A percentile compares a stretch with the other conserved stretches of the same genome.
Evolutionary conservation across 2,329 filamentous ascomycete genomes (phyloP).

Genomic region (Botrytis porri): DNA sequence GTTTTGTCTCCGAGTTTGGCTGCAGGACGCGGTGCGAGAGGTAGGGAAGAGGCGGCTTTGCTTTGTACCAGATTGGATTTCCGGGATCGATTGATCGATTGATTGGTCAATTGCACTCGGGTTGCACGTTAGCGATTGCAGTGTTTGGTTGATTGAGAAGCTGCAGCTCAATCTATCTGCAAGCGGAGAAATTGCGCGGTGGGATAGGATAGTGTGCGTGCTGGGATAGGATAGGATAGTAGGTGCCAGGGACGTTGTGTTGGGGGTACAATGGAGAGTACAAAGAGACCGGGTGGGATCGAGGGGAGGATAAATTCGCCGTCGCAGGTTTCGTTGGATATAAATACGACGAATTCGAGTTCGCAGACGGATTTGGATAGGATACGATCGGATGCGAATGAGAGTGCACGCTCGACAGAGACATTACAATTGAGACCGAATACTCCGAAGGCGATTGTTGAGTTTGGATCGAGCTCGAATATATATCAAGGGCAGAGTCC

Average conservation of each 20-base stretch:
- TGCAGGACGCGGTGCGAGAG: background rate
- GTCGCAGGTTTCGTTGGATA: background rate
- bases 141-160: background rate
- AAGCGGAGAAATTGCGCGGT: constrained; percentile 13
- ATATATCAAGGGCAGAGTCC: background rate
- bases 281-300: background rate
- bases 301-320: background rate
- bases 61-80: background rate
- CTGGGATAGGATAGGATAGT: background rate
- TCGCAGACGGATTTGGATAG: background rate
- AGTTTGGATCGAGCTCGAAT: background rate
- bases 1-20: background rate
- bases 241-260: background rate
- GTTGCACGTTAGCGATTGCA: background rate
- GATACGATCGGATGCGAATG: background rate
- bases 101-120: background rate
- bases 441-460: background rate
- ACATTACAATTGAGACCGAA: background rate
- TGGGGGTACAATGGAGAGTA: background rate
- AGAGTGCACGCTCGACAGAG: background rate
- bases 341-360: background rate
- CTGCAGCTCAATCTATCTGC: background rate
- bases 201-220: background rate
- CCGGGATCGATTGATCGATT: background rate
- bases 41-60: background rate